phyloP scores from a whole-genome alignment of 805 yeast genomes.

The Metschnikowia matae region DNA sequence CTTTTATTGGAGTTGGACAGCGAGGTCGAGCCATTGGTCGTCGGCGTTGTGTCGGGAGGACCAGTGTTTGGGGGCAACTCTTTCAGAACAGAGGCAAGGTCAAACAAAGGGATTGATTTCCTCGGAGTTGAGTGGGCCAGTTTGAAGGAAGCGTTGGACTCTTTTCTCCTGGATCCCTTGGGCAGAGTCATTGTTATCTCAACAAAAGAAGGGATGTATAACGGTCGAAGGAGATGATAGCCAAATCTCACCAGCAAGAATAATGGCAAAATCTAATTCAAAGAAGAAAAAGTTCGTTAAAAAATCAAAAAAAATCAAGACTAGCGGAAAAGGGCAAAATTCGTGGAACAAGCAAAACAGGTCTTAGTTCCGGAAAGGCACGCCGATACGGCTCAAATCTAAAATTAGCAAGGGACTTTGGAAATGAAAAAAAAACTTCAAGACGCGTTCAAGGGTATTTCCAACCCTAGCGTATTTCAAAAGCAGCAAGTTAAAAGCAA shows the following conservation, averaged over 20 bases:
- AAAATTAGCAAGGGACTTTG: neutral
- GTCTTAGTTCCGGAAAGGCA: too few species aligned
- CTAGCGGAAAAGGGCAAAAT: too few species aligned
- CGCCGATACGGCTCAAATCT: neutral
- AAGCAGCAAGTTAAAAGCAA: neutral
- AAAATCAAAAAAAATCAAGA: neutral
- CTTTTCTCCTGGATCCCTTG: neutral
- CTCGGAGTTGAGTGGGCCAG: neutral
- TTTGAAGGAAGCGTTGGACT: neutral
- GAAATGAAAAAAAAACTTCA: too few species aligned
- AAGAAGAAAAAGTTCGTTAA: neutral
- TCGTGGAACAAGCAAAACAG: too few species aligned
- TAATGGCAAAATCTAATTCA: neutral
- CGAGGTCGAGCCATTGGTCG: conserved; percentile 7
- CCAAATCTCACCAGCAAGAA: neutral
- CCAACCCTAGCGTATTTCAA: neutral
- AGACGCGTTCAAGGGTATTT: neutral
- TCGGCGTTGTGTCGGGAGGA: conserved; percentile 11
- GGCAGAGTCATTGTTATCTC: conserved; percentile 2
- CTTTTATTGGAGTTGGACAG: conserved; percentile 35
- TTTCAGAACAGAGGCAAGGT: conserved; percentile 9
- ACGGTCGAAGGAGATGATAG: too few species aligned
- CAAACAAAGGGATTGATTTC: conserved; percentile 7
- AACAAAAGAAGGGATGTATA: neutral
- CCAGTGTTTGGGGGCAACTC: conserved; percentile 19